Evolutionary conservation across 345 rosid genomes (phyloP), one percentile per base, ranked within the genome.

Genomic region (Sisymbrium irio): DNA sequence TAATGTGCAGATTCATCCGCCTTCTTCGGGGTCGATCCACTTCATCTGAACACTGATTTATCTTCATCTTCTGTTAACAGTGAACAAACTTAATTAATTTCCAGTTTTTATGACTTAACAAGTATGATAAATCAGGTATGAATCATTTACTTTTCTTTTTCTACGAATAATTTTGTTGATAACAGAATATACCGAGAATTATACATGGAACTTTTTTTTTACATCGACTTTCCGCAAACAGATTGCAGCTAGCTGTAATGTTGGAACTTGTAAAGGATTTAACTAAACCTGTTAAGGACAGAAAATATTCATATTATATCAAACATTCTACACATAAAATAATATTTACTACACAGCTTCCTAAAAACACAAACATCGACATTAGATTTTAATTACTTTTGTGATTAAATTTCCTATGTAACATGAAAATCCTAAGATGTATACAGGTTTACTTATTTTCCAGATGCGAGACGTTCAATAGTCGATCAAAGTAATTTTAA

Each of bases 1-100:
- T 65, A 25, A 50, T 63, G 80, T 65, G 69, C 33, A 77, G 56
- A 77, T 77, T 71, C 77, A 71, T 71, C 63, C 57, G 39, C 25
- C 68, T 71, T 77, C 67, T 55, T 71, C 39, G 37, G 66, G 18
- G 19, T 64, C 68, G 8, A 50, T 50, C 62, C 62, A 75, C 51
- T 60, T 47, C 44, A 72, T 25, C 51, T 61, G 7, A 44, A 30
- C 20, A 28, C 6, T 20, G 0, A 25, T 2, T 42, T 7, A n/a
- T 14, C 4, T 64, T 17, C 36, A 42, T 41, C 8, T 36, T n/a
- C n/a, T 20, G 27, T 3, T 19, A 37, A 19, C 46, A 59, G 9
- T 56, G 6, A 17, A 45, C 14, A 65, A 47, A 33, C 22, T 15
- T 6, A 64, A 17, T 5, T n/a, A n/a, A n/a, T n/a, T n/a, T 11